Base-by-base conservation (phyloP, 495 filamentous ascomycete species). In the Evansstolkia leycettana region DNA sequence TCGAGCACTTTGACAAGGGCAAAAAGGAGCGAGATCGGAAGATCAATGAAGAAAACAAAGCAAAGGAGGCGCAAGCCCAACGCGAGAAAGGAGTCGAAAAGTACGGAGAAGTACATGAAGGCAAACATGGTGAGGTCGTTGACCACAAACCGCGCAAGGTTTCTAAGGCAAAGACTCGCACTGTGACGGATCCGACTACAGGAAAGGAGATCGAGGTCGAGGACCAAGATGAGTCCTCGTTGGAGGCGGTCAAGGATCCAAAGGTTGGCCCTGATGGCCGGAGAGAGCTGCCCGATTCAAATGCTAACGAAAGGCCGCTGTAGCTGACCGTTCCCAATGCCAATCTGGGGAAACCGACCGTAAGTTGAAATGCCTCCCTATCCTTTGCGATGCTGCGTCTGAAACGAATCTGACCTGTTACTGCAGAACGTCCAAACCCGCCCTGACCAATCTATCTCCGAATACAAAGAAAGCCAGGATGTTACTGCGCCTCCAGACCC, bases 401-500 rank as follows among this genome's bases (percentile, higher is more conserved):
- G 20, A 23, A 23, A 23, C 20, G 9, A 23, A 4, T 5, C 20
- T 23, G 9, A 23, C 20, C 54, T 33, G 48, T 32, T 15, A 7
- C 3, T 9, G n/a, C 32, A 70, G 51, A 51, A 72, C 2, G 65
- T 82, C 16, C 73, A 78, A 48, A 82, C 81, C 0, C 65, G 76
- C 7, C 33, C 76, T 1, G 61, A 62, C 14, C 78, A 82, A 44
- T 57, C 77, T 0, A 69, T 75, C 8, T 64, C 75, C 23, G 79
- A 88, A 42, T 96, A 96, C 57, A 79, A 78, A 40, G 45, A 79
- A 35, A 82, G 74, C 5, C 89, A 95, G 54, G 89, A 96, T 50
- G 62, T 90, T 37, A 94, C 89, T 2, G 82, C 89, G 2, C 89
- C 89, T 5, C 89, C 87, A 1, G 88, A 92, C 45, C 88, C 89